phyloP scores from a whole-genome alignment of 2,329 filamentous ascomycete species.

The Paramyrothecium roridum region DNA sequence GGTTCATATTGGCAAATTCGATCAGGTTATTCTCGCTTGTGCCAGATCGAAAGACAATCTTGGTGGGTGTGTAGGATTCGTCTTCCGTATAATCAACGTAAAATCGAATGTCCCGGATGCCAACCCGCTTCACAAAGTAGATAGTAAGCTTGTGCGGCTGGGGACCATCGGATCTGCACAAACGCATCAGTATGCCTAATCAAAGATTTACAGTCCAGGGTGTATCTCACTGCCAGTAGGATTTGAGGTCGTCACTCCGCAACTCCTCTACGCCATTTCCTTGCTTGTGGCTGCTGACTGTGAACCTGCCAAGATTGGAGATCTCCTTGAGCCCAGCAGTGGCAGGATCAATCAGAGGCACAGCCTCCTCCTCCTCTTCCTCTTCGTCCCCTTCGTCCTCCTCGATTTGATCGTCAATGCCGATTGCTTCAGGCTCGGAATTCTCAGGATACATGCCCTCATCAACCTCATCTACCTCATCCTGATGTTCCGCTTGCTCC shows the following conservation, averaged over 20 bases:
- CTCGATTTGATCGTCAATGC: slow-evolving; percentile 27
- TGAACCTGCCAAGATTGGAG: slow-evolving; percentile 79
- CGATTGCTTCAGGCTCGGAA: slow-evolving; percentile 26
- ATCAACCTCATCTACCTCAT: slow-evolving; percentile 16
- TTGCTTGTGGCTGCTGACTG: slow-evolving; percentile 77
- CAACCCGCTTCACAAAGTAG: slow-evolving; percentile 80
- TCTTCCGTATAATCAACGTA: slow-evolving; percentile 90
- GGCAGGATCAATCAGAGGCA: slow-evolving; percentile 49
- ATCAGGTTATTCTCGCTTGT: slow-evolving; percentile 90
- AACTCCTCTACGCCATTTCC: slow-evolving; percentile 76
- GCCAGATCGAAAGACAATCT: slow-evolving; percentile 84
- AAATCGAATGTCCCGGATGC: slow-evolving; percentile 74
- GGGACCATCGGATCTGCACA: slow-evolving; percentile 69
- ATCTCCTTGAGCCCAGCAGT: slow-evolving; percentile 71
- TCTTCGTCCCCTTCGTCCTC: slow-evolving; percentile 36
- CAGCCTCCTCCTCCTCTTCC: slow-evolving; percentile 30
- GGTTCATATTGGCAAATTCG: slow-evolving; percentile 77
- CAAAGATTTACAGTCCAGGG: not conserved
- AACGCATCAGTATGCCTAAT: not conserved
- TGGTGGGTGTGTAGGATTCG: slow-evolving; percentile 94
- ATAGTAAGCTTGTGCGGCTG: slow-evolving; percentile 81
- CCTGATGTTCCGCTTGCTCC: slow-evolving; percentile 12
- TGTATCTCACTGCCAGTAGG: slow-evolving; percentile 73
- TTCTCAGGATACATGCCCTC: slow-evolving; percentile 24
- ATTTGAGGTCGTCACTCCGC: slow-evolving; percentile 66